Evolutionary conservation across 208 protist species (phyloP), one percentile per base, ranked within the genome.

Genomic region (Sergeia podlipaevii): DNA sequence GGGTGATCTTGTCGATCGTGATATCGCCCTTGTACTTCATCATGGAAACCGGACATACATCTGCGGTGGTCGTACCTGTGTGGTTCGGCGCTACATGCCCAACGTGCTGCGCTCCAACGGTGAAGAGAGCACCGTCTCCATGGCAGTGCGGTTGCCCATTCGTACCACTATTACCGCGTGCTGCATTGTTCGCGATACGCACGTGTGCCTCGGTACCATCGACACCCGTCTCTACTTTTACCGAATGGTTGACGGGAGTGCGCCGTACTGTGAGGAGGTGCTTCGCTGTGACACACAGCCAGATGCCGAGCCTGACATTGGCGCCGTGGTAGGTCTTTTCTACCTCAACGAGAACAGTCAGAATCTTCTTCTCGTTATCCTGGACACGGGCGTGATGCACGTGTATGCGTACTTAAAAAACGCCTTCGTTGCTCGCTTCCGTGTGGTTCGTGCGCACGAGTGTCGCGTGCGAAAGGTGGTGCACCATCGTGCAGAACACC

Each of bases 171-270:
- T 93, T 53, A 93, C 86, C 4, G 78, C 86, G 4, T 89, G 86
- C 68, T 90, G 86, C 68, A 70, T 89, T 32, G 67, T 89, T 30
- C 81, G 82, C 3, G 86, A 93, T 61, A 73, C 74, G 18, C 82
- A 89, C 64, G 54, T 90, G 17, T 93, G 86, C 51, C 46, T 93
- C 26, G 86, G 81, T 43, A 90, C 86, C 1, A 68, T 64, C 21
- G 86, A 93, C 57, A 74, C 69, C 28, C 65, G 58, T 17, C 66
- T 93, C 26, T 86, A 74, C 60, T 87, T 93, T 48, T 93, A 79
- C 66, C 77, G 76, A 26, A 67, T 93, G 66, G 51, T 76, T 7
- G 81, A 84, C 36, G 57, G 60, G n/a, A 74, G 70, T 26, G 50
- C 36, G 38, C 86, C 82, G 10, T 74, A 80, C 29, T 50, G 64